Evolutionary conservation across 2,329 filamentous ascomycete species (phyloP), one percentile per base, ranked within the genome.

Genomic region (Hypomyces perniciosus): DNA sequence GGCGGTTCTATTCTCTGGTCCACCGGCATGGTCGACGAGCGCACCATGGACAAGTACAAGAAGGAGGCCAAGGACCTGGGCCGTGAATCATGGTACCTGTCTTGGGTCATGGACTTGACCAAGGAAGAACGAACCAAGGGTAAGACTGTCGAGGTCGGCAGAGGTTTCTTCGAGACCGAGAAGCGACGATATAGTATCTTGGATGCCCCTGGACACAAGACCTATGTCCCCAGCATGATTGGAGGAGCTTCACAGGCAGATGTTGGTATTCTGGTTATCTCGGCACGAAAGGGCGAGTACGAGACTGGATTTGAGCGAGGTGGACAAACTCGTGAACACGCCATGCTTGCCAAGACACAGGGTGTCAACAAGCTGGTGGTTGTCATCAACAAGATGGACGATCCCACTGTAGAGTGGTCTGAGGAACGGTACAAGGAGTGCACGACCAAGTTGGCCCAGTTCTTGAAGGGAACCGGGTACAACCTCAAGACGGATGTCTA

Each of bases 361-460:
- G 93, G 93, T 72, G 93, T 99, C 54, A 95, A 95, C 79, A 96
- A 96, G 74, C 80, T 99, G 50, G 78, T 97, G 42, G 85, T 99
- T 30, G 93, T 81, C 48, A 91, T 96, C 67, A 99, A 99, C 82
- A 99, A 99, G 79, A 99, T 99, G 95, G 93, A 99, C 66, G 93
- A 99, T 67, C 77, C 86, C 8, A 99, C 93, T 3, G 95, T 99
- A 46, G 83, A 96, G 65, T 99, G 95, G 95, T 93, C 88, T 49
- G 83, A 96, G 62, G 88, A 88, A 38, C 85, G 93, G 51, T 99
- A 90, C 75, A 85, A 89, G 64, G 93, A 99, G 72, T 99, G 93
- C 71, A 91, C 84, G 4, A 84, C 84, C 59, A 99, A 97, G 75
- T 82, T 99, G 45, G 70, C 83, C 12, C 80, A 85, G 59, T 97